Conservation (phyloP, 306 rosid species). For the Senna tora region DNA sequence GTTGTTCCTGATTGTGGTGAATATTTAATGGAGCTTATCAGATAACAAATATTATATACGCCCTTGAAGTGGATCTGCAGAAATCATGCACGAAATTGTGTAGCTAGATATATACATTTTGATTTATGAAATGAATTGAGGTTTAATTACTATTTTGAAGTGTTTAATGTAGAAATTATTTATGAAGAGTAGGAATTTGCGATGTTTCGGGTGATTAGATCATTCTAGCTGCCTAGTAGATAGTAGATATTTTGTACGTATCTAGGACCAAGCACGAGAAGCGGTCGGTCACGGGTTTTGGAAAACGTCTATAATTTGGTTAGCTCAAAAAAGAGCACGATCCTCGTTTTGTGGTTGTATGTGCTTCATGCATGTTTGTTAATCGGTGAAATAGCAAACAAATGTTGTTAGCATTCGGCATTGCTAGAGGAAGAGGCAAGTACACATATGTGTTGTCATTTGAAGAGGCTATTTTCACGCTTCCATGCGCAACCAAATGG, state of each 20-base stretch:
- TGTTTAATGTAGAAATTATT: neutral
- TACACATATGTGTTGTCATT: neutral
- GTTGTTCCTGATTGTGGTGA: neutral
- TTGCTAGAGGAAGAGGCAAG: neutral
- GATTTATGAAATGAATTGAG: too few species aligned
- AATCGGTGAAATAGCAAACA: neutral
- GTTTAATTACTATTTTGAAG: neutral
- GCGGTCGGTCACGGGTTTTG: slow-evolving; percentile 76
- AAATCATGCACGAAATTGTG: too few species aligned
- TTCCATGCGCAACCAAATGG: neutral
- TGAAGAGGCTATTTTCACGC: neutral
- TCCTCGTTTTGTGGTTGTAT: neutral
- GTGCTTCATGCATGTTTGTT: neutral
- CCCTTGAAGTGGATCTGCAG: too few species aligned
- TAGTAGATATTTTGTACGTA: slow-evolving; percentile 42
- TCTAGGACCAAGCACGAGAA: slow-evolving; percentile 37
- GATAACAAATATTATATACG: too few species aligned
- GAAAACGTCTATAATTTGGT: neutral
- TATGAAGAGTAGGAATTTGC: slow-evolving; percentile 17
- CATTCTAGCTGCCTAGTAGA: neutral
- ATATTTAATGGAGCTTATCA: too few species aligned
- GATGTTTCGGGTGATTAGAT: slow-evolving; percentile 29
- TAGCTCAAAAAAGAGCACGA: neutral
- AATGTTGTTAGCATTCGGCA: neutral
- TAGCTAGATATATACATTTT: too few species aligned